Evolutionary conservation across 2,329 filamentous ascomycete genomes (phyloP).

Genomic region (Lithohypha guttulata): DNA sequence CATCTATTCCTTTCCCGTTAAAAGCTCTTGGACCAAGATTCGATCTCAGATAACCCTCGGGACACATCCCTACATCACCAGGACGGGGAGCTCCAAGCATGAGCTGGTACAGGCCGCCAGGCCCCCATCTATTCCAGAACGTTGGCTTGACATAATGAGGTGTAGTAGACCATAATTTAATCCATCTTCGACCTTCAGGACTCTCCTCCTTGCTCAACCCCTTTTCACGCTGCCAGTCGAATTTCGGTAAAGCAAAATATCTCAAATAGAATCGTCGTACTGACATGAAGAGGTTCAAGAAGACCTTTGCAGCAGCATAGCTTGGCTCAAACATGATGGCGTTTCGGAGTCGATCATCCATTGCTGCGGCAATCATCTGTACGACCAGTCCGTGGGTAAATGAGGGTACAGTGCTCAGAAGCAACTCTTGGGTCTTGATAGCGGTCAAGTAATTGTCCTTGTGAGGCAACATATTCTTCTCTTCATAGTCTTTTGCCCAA

Average conservation of each 20-base stretch:
- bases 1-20: conserved; percentile 42
- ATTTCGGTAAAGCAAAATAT: conserved; percentile 50
- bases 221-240: conserved; percentile 26
- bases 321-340: conserved; percentile 51
- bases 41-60: conserved; percentile 39
- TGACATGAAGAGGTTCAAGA: conserved; percentile 40
- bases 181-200: conserved; percentile 42
- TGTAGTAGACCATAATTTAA: conserved; percentile 46
- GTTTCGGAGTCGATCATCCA: conserved; percentile 53
- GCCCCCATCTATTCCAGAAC: conserved; percentile 53
- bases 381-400: conserved; percentile 37
- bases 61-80: conserved; percentile 35
- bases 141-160: conserved; percentile 56
- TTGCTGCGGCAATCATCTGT: conserved; percentile 46
- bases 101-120: conserved; percentile 40
- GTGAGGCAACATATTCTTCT: conserved; percentile 40
- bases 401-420: conserved; percentile 46
- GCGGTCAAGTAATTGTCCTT: conserved; percentile 31
- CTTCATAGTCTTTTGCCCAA: conserved; percentile 46
- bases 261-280: conserved; percentile 47
- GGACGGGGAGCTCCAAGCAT: conserved; percentile 38
- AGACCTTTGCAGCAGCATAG: conserved; percentile 22
- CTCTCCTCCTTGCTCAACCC: conserved; percentile 39
- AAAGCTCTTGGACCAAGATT: conserved; percentile 53
- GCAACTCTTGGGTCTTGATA: conserved; percentile 48